Evolutionary conservation across 1,284 basidiomycete genomes (phyloP).

Genomic region (Phlebopus sp.): DNA sequence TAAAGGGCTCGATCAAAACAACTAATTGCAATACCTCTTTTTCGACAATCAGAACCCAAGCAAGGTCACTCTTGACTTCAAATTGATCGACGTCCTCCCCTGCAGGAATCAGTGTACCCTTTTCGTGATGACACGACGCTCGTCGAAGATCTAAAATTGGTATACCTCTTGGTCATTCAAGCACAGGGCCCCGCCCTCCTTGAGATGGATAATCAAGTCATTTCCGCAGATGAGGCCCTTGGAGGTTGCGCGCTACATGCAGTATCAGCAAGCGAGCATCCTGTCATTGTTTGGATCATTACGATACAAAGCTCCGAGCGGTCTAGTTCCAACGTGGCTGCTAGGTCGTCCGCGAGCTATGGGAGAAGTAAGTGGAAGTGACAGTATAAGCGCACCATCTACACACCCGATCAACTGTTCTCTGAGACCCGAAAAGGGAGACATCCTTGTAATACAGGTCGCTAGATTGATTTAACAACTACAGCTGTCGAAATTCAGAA

Average conservation of each 20-base stretch:
- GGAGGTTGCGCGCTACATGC: slow-evolving; percentile 71
- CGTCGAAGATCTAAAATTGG: not conserved
- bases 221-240: slow-evolving; percentile 83
- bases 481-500: not conserved
- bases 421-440: slow-evolving; percentile 70
- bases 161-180: slow-evolving; percentile 58
- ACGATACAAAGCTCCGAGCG: slow-evolving; percentile 82
- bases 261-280: slow-evolving; percentile 10
- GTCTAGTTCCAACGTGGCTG: slow-evolving; percentile 73
- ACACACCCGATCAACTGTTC: slow-evolving; percentile 69
- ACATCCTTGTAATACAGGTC: slow-evolving; percentile 89
- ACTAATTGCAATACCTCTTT: slow-evolving; percentile 69
- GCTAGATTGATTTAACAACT: slow-evolving; percentile 37
- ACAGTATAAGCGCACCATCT: not conserved
- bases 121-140: not conserved
- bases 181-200: slow-evolving; percentile 50
- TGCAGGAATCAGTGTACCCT: slow-evolving; percentile 77
- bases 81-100: slow-evolving; percentile 68
- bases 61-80: slow-evolving; percentile 47
- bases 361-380: slow-evolving; percentile 4
- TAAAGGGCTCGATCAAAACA: not conserved
- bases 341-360: slow-evolving; percentile 85
- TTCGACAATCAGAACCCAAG: slow-evolving; percentile 85
- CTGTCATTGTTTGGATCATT: slow-evolving; percentile 19
- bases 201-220: slow-evolving; percentile 55